Evolutionary conservation across 2,329 filamentous ascomycete species (phyloP).

Genomic region (Colletotrichum lentis): DNA sequence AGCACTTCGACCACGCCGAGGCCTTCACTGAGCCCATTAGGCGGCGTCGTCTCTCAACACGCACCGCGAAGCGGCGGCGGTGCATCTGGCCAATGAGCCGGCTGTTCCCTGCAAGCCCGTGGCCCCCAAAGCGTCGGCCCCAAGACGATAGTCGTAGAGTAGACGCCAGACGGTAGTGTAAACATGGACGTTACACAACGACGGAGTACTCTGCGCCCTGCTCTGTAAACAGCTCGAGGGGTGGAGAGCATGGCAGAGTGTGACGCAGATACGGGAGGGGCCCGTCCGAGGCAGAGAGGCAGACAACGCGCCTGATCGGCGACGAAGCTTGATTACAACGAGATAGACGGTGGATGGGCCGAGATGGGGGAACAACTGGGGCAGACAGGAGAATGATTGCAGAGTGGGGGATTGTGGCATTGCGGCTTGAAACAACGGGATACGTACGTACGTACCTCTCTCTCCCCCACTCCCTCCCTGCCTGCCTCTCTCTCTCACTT

Average conservation of each 20-base stretch:
- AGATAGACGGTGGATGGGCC: conserved; percentile 16
- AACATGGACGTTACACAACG: conserved; percentile 18
- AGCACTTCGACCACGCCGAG: too few relatives aligned
- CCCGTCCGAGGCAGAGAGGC: conserved; percentile 16
- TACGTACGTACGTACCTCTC: conserved; percentile 1
- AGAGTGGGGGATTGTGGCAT: conserved; percentile 14
- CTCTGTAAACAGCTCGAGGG: conserved; percentile 25
- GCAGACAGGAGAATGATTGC: conserved; percentile 4
- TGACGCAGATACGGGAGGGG: conserved; percentile 20
- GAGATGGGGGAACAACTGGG: conserved; percentile 13
- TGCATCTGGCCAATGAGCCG: conserved; percentile 14
- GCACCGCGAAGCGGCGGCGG: background rate
- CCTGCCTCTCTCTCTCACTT: background rate
- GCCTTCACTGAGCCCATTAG: too few relatives aligned
- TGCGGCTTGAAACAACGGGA: conserved; percentile 21
- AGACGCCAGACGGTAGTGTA: background rate
- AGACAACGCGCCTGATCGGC: conserved; percentile 28
- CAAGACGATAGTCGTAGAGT: conserved; percentile 2
- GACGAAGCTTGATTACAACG: conserved; percentile 28
- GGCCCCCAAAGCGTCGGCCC: conserved; percentile 13
- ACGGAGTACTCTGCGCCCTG: background rate
- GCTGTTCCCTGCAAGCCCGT: conserved; percentile 11
- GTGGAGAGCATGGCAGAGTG: conserved; percentile 3
- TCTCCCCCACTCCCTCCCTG: background rate
- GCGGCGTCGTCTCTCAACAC: conserved; percentile 21